Conservation (phyloP, 176 grass and related monocot species). For the Rhipidocladum racemiflorum region DNA sequence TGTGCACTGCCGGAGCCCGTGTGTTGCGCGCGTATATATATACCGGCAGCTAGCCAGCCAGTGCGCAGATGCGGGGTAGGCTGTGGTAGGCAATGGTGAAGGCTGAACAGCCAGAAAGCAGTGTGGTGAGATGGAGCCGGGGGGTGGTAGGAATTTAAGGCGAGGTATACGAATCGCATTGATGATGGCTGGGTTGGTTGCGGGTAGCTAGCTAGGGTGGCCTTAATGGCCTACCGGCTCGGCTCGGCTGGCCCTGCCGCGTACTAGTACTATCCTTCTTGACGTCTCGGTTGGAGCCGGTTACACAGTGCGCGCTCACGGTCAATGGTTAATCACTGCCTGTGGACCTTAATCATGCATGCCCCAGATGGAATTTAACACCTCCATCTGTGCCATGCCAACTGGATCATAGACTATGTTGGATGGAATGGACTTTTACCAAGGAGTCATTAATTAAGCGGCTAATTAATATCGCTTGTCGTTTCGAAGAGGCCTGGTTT, state of each 20-base stretch:
- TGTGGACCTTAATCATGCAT: too few species aligned
- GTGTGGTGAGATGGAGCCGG: neutral
- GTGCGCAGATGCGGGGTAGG: neutral
- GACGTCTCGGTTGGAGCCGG: too few species aligned
- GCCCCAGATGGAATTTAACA: neutral
- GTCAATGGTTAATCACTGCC: too few species aligned
- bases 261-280: neutral
- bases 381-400: neutral
- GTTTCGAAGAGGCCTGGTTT: too few species aligned
- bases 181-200: neutral
- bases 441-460: too few species aligned
- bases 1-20: neutral
- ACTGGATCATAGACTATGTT: neutral
- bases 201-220: constrained; percentile 14
- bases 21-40: neutral
- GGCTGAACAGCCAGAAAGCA: constrained; percentile 6
- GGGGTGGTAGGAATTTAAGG: constrained; percentile 6
- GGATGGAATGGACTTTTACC: too few species aligned
- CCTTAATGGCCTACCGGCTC: constrained; percentile 21
- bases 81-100: constrained; percentile 1
- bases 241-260: neutral
- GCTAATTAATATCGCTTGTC: too few species aligned
- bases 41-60: too few species aligned
- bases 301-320: neutral
- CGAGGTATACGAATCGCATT: constrained; percentile 29